These are phyloP conservation scores for Ophiostoma quercus DNA, from an alignment of 2,329 filamentous ascomycete species.

Conservation along the genomic window DNA sequence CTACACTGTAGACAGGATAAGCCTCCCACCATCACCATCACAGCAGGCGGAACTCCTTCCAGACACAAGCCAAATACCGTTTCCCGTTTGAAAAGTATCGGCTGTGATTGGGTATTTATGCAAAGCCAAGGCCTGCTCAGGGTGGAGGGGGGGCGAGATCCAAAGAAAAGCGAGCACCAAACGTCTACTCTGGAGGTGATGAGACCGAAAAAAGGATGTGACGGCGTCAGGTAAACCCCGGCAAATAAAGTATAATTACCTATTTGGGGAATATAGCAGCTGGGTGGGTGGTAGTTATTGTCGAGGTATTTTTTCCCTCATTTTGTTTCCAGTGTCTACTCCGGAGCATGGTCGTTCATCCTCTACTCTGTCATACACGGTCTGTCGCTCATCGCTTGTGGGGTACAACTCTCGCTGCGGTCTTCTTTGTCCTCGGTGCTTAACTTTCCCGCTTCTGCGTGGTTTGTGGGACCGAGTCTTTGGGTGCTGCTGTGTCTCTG, in stretches of 20 bases:
- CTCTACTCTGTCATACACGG: neutral
- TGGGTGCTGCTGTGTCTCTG: neutral
- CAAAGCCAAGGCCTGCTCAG: neutral
- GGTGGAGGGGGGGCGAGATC: neutral
- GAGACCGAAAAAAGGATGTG: neutral
- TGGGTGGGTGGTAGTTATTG: neutral
- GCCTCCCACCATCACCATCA: neutral
- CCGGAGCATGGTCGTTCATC: neutral
- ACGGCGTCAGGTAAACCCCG: neutral
- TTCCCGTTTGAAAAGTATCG: neutral
- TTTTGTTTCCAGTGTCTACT: neutral
- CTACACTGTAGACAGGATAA: neutral
- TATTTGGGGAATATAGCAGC: slow-evolving; percentile 14
- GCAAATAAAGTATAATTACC: slow-evolving; percentile 17
- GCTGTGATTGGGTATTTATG: neutral
- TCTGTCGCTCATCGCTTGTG: neutral
- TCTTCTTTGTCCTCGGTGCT: slow-evolving; percentile 12
- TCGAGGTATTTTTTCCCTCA: neutral
- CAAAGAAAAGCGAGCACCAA: neutral
- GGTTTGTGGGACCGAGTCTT: slow-evolving; percentile 1
- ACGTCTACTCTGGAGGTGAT: neutral
- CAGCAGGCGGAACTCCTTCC: neutral
- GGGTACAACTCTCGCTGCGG: neutral
- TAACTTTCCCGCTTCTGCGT: slow-evolving; percentile 3
- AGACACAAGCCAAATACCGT: neutral